Evolutionary conservation across 2,329 filamentous ascomycete species (phyloP), one percentile per base, ranked within the genome.

Genomic region (Graphiopsis chlorocephala): DNA sequence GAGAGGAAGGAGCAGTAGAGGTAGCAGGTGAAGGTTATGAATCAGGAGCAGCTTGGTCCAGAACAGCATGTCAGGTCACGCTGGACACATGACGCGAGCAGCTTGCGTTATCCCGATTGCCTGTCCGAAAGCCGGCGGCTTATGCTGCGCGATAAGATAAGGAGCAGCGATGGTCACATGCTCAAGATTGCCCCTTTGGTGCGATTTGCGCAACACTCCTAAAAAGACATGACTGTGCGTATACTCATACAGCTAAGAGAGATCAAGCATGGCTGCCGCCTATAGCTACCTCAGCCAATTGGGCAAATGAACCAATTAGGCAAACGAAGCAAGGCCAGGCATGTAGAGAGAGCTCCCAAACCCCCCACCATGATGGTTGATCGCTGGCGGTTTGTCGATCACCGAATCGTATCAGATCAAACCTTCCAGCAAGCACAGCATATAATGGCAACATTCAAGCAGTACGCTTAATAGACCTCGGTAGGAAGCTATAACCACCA

Each of bases 31-130:
- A 29, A 23, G 56, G 56, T 59, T 35, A 38, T 59, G 56, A 47
- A 59, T 45, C 35, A 59, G 56, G 56, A 23, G 56, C 33, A 45
- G 31, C 28, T 15, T 28, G 50, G 25, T 26, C 28, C n/a, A 35
- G 31, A 29, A 35, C 23, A 25, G 53, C 52, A 33, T 10, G 20
- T 20, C 55, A 58, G 55, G 55, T 58, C 55, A 58, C 55, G 33
- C 31, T 58, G 55, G 31, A 38, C 29, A 25, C 29, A 25, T 58
- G 55, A 26, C 55, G 45, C 45, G 55, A 58, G 33, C 33, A 58
- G 55, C 55, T 60, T 48, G 52, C n/a, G n/a, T n/a, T n/a, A n/a
- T 56, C 23, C 56, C 57, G 42, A 58, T 28, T 53, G 50, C 50
- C 8, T 11, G 50, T 29, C 53, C 53, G 57, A 60, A 59, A 60